phyloP scores from a whole-genome alignment of 768 basidiomycete genomes.

The Amyloporia xantha region DNA sequence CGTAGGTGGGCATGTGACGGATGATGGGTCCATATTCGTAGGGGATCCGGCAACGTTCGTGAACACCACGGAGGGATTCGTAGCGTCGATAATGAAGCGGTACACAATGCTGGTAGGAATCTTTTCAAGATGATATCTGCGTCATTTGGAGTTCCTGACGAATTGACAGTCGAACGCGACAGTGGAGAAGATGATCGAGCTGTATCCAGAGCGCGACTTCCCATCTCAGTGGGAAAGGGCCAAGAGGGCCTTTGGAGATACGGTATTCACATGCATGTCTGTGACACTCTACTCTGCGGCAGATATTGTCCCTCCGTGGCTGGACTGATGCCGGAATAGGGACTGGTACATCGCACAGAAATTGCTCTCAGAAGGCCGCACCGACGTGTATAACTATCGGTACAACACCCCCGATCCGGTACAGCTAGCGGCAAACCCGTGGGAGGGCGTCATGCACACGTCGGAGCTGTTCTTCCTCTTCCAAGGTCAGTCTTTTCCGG shows the following conservation, averaged over 20 bases:
- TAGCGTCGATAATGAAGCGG: neutral
- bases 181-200: neutral
- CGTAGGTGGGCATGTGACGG: neutral
- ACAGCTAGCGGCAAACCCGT: neutral
- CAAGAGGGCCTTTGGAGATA: neutral
- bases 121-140: too few relatives aligned
- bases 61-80: neutral
- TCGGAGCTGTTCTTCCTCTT: slow-evolving; percentile 1
- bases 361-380: neutral
- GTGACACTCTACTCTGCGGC: neutral
- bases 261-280: neutral
- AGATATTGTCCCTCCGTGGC: neutral
- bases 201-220: neutral
- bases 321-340: neutral
- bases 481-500: neutral
- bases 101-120: neutral
- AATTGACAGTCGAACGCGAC: neutral
- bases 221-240: neutral
- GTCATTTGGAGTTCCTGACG: too few relatives aligned
- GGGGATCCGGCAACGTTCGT: neutral
- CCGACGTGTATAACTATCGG: neutral
- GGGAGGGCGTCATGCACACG: neutral
- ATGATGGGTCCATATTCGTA: neutral
- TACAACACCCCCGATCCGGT: neutral
- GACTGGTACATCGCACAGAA: neutral